phyloP scores from a whole-genome alignment of 345 rosid genomes.

The Turritis glabra region DNA sequence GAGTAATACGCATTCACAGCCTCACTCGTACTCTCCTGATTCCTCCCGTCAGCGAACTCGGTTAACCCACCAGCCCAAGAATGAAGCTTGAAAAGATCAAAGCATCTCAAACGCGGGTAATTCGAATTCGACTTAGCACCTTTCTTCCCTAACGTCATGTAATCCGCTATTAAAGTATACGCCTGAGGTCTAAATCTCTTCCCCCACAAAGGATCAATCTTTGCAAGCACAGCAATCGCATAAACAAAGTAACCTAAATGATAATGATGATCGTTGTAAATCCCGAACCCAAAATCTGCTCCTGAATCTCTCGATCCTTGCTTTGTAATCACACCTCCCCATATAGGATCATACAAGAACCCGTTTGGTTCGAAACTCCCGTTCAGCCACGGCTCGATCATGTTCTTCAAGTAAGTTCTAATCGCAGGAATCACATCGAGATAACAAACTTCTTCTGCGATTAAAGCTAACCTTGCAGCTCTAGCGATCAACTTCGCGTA shows the following conservation, averaged over 20 bases:
- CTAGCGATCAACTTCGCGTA: constrained; percentile 82
- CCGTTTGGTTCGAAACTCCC: constrained; percentile 77
- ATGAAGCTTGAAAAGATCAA: constrained; percentile 86
- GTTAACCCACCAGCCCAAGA: constrained; percentile 98
- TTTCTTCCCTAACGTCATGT: constrained; percentile 62
- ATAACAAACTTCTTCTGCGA: constrained; percentile 75
- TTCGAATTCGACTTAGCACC: constrained; percentile 39
- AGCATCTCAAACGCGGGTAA: constrained; percentile 80
- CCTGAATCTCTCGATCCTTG: constrained; percentile 65
- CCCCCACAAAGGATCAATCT: constrained; percentile 87
- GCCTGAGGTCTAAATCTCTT: constrained; percentile 78
- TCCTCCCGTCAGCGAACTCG: constrained; percentile 82
- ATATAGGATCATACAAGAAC: constrained; percentile 70
- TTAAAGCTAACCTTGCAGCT: constrained; percentile 86
- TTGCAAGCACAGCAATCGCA: constrained; percentile 81
- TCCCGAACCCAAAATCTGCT: constrained; percentile 86
- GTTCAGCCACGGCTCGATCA: constrained; percentile 86
- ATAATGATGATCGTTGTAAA: constrained; percentile 79
- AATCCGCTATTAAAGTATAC: constrained; percentile 80
- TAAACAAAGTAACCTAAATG: constrained; percentile 91
- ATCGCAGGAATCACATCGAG: constrained; percentile 69
- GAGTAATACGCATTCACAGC: constrained; percentile 93
- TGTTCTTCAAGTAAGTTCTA: constrained; percentile 63
- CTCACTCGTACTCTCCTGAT: constrained; percentile 93
- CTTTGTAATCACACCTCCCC: constrained; percentile 88